Percentiles rank a stretch among this genome's conserved stretches.
Evolutionary conservation across 139 green algal species (phyloP).

Genomic region (Micractinium sp.): DNA sequence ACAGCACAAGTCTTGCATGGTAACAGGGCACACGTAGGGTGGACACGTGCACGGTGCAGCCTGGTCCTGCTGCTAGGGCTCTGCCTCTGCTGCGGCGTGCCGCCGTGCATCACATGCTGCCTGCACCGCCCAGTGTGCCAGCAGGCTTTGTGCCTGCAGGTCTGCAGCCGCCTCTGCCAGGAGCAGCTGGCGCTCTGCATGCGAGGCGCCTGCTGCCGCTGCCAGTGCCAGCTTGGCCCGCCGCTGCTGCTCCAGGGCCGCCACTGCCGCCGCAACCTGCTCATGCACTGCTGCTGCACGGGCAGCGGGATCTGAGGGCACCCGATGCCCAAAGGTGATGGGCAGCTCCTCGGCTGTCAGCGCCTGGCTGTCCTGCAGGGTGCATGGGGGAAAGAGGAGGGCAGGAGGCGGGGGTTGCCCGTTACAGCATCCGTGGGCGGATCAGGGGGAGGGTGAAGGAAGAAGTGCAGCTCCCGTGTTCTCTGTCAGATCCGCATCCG

Average conservation of each 20-base stretch:
- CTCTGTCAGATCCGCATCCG: too few species aligned
- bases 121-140: constrained; percentile 12
- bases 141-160: constrained; percentile 19
- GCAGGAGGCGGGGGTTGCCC: neutral
- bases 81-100: neutral
- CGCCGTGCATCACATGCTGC: constrained; percentile 6
- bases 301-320: neutral
- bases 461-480: too few species aligned
- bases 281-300: neutral
- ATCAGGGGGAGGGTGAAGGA: too few species aligned
- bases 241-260: constrained; percentile 1
- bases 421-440: too few species aligned
- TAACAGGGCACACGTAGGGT: too few species aligned
- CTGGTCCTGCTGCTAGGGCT: too few species aligned
- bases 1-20: too few species aligned
- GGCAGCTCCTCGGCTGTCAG: neutral
- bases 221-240: constrained; percentile 11
- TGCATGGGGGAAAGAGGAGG: neutral
- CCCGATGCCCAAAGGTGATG: neutral
- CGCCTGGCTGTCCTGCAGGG: constrained; percentile 10
- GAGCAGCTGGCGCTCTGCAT: neutral
- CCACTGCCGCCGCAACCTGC: neutral
- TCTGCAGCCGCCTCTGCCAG: constrained; percentile 19
- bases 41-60: too few species aligned
- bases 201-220: neutral